Evolutionary conservation across 2,329 filamentous ascomycete genomes (phyloP), one percentile per base, ranked within the genome.

Genomic region (Ceratocystis albifundus): DNA sequence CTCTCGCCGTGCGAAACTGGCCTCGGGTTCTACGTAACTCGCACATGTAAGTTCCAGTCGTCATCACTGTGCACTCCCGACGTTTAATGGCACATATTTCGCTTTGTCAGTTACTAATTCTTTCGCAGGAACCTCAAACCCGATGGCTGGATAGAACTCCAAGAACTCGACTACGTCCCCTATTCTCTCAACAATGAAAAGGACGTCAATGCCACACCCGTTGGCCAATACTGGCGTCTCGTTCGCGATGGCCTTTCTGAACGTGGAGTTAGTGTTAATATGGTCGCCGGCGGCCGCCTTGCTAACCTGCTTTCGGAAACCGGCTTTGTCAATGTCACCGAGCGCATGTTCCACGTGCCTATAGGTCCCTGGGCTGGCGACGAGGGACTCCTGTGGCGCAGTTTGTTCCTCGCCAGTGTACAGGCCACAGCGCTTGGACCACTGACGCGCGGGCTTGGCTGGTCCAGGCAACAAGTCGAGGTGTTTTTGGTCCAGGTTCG

Each of bases 1-100:
- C 81, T 15, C 78, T 80, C 76, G 81, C 79, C 1, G 80, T 85
- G 67, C 80, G 77, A 62, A 77, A 85, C 70, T 85, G 82, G 82
- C 76, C 76, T 1, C 75, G 71, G 15, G 71, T 85, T 0, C 77
- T 84, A 67, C 72, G 73, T 15, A 76, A 77, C 66, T 75, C 77
- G 1, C 74, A 78, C 50, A 77, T 80, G 80, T 82, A 70, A 71
- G 77, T 71, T 25, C n/a, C 28, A 12, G 8, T 59, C 36, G n/a
- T 10, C 3, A 10, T 10, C 28, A 4, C 66, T 45, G 2, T 3
- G 20, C 46, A 17, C 20, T 17, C 4, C 53, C 20, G 6, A 30
- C 10, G 30, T 32, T 32, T 7, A 32, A 32, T 32, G 30, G 30
- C 30, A 32, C 30, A 32, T 25, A 36, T 53, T 28, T n/a, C n/a